These are phyloP conservation scores for Exidia glandulosa DNA, from an alignment of 768 basidiomycete genomes.

Conservation along the genomic window DNA sequence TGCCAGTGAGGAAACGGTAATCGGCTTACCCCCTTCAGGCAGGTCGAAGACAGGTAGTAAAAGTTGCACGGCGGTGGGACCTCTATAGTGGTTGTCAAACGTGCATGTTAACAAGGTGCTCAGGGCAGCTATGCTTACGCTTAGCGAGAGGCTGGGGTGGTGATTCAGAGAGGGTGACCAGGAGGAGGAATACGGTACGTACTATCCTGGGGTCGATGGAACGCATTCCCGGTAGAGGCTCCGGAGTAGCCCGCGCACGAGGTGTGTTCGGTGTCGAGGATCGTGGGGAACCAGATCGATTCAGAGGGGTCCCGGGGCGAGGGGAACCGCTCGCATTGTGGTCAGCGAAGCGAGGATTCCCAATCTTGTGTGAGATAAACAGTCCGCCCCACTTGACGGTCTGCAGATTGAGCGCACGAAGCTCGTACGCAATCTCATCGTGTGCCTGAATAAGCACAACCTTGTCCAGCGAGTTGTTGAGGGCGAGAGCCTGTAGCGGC, in stretches of 20 bases:
- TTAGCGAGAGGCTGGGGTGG: background rate
- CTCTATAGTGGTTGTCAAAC: too few species aligned
- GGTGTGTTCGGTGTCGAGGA: too few species aligned
- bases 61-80: background rate
- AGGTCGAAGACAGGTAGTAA: background rate
- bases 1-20: background rate
- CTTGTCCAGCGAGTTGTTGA: slow-evolving; percentile 52
- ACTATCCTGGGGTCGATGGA: background rate
- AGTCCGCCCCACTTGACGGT: background rate
- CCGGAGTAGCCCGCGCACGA: too few species aligned
- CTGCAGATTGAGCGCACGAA: slow-evolving; percentile 38
- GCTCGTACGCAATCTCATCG: slow-evolving; percentile 46
- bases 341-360: too few species aligned
- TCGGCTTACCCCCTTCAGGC: background rate
- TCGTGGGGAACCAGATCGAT: background rate
- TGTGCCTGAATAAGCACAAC: slow-evolving; percentile 55
- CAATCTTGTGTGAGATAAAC: background rate
- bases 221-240: background rate
- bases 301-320: too few species aligned
- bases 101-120: background rate
- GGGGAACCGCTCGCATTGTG: background rate
- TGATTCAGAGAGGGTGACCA: background rate
- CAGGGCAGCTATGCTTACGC: background rate
- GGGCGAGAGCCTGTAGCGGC: slow-evolving; percentile 49
- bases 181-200: background rate